Evolutionary conservation across 108 stramenopile species (phyloP).

Genomic region (Skeletonema marinoi): DNA sequence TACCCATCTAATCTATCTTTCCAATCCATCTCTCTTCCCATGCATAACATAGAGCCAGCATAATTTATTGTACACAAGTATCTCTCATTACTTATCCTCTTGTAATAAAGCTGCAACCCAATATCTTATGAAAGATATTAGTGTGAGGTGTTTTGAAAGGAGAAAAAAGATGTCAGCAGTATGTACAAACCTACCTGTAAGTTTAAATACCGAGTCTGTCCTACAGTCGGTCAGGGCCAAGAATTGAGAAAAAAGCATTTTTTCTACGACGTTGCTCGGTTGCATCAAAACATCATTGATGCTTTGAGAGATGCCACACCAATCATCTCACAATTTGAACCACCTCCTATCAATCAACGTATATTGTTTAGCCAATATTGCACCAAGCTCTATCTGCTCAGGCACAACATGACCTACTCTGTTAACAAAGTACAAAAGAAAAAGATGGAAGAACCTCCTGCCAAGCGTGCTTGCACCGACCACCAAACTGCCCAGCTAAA

Average conservation of each 20-base stretch:
- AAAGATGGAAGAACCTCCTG: slow-evolving; percentile 29
- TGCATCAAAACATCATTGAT: neutral
- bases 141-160: neutral
- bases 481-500: slow-evolving; percentile 34
- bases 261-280: neutral
- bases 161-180: neutral
- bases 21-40: too few species aligned
- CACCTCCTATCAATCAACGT: neutral
- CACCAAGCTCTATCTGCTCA: neutral
- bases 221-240: neutral
- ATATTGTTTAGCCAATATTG: neutral
- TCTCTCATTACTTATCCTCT: too few species aligned
- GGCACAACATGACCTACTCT: neutral
- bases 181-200: neutral
- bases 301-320: neutral
- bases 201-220: neutral
- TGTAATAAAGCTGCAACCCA: too few species aligned
- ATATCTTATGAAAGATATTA: too few species aligned
- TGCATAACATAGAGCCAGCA: too few species aligned
- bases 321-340: neutral
- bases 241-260: neutral
- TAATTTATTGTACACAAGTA: too few species aligned
- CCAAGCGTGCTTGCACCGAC: slow-evolving; percentile 36
- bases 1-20: too few species aligned
- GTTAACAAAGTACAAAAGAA: neutral